phyloP scores from a whole-genome alignment of 2,329 filamentous ascomycete genomes.

The Hirsutella thompsonii region DNA sequence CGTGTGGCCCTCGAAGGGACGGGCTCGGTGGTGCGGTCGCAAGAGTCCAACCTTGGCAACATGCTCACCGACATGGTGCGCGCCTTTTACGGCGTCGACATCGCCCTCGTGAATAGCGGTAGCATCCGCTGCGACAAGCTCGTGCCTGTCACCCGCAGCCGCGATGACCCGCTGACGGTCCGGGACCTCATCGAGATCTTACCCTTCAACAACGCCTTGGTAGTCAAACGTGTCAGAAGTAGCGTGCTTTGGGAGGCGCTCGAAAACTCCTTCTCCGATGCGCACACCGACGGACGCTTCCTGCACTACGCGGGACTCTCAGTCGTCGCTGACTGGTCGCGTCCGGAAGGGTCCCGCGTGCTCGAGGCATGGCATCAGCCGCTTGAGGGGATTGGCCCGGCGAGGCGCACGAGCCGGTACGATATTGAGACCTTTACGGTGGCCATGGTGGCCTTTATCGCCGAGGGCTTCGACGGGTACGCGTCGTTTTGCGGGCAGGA shows the following conservation, averaged over 20 bases:
- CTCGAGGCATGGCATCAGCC: background rate
- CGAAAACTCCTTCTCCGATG: conserved; percentile 13
- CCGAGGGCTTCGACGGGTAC: conserved; percentile 12
- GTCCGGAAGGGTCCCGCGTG: conserved; percentile 3
- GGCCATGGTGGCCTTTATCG: conserved; percentile 10
- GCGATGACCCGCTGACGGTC: conserved; percentile 5
- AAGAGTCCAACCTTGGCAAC: conserved; percentile 14
- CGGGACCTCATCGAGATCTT: conserved; percentile 12
- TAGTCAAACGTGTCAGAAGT: conserved; percentile 10
- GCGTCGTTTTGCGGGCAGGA: conserved; percentile 8
- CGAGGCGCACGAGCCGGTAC: background rate
- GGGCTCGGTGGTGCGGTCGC: conserved; percentile 7
- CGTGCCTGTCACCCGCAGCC: conserved; percentile 1
- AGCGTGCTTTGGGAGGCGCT: conserved; percentile 6
- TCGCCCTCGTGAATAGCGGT: conserved; percentile 14
- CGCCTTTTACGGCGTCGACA: conserved; percentile 12
- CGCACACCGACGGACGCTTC: conserved; percentile 13
- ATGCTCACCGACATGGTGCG: conserved; percentile 12
- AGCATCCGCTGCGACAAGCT: conserved; percentile 11
- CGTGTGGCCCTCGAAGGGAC: conserved; percentile 10
- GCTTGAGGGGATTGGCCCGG: background rate
- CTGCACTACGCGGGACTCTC: conserved; percentile 10
- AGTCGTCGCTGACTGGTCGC: conserved; percentile 8
- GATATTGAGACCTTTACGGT: conserved; percentile 1
- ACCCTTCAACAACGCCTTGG: conserved; percentile 12